These are phyloP conservation scores for Micractinium conductrix DNA, from an alignment of 139 green algal species.

Conservation along the genomic window DNA sequence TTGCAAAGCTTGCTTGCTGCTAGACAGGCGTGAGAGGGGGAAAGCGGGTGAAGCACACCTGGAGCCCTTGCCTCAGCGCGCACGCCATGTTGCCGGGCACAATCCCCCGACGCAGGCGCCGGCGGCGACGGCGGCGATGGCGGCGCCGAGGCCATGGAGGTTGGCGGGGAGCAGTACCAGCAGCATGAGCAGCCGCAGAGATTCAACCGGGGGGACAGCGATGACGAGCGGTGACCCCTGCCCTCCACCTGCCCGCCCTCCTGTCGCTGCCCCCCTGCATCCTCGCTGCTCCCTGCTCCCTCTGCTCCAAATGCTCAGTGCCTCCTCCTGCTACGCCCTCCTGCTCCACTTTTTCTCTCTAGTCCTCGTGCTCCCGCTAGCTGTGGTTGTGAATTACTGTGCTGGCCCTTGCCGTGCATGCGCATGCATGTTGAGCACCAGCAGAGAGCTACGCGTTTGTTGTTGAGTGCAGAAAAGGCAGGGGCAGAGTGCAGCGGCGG, in stretches of 20 bases:
- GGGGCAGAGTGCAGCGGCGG: background rate
- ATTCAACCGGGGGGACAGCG: conserved; percentile 30
- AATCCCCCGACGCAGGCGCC: too few relatives aligned
- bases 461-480: background rate
- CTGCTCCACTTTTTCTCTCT: background rate
- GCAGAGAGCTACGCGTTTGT: background rate
- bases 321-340: background rate
- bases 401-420: too few relatives aligned
- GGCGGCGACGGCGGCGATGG: background rate
- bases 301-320: background rate
- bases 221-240: conserved; percentile 35
- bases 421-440: too few relatives aligned
- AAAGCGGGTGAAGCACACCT: too few relatives aligned
- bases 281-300: too few relatives aligned
- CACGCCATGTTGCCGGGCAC: too few relatives aligned
- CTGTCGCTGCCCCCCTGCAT: background rate
- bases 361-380: background rate
- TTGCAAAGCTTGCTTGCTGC: too few relatives aligned
- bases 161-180: too few relatives aligned
- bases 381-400: background rate
- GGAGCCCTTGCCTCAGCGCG: too few relatives aligned
- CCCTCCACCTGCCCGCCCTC: background rate
- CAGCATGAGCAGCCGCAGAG: conserved; percentile 3
- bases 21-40: too few relatives aligned
- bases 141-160: conserved; percentile 2